Percentiles rank a stretch among this genome's conserved stretches.
These are phyloP conservation scores for Pseudogymnoascus sp. DNA, from an alignment of 2,329 filamentous ascomycete species.

Conservation along the genomic window DNA sequence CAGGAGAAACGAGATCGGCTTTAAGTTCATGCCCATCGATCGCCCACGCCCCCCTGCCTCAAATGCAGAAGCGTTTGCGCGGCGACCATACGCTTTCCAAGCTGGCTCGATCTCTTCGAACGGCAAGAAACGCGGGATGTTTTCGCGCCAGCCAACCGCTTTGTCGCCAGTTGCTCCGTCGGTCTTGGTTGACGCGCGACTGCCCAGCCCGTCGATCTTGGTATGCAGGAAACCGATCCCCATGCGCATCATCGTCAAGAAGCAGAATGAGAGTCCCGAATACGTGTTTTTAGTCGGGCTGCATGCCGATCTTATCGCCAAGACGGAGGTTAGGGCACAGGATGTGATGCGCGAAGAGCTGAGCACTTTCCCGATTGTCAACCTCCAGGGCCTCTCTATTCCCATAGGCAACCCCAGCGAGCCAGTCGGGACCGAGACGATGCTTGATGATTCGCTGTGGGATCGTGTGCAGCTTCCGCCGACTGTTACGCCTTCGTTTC, in stretches of 20 bases:
- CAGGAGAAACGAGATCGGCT: constrained; percentile 58
- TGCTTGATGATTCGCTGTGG: constrained; percentile 69
- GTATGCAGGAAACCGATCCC: constrained; percentile 85
- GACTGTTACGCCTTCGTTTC: constrained; percentile 79
- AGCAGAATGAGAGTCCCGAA: constrained; percentile 61
- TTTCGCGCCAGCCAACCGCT: constrained; percentile 22
- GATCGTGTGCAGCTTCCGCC: constrained; percentile 65
- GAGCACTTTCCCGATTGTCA: constrained; percentile 69
- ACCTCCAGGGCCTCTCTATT: constrained; percentile 63
- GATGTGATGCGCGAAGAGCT: constrained; percentile 64
- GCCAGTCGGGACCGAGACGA: constrained; percentile 57
- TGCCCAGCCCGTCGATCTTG: constrained; percentile 80
- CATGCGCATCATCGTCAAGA: constrained; percentile 71
- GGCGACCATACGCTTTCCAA: constrained; percentile 57
- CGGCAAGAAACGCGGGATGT: constrained; percentile 25
- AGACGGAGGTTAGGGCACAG: constrained; percentile 72
- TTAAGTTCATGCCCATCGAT: constrained; percentile 91
- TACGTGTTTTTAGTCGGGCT: constrained; percentile 69
- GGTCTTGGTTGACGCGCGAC: constrained; percentile 67
- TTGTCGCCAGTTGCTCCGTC: constrained; percentile 50
- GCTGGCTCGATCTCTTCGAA: constrained; percentile 28
- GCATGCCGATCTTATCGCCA: constrained; percentile 74
- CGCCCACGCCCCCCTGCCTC: constrained; percentile 63
- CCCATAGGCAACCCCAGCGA: constrained; percentile 56
- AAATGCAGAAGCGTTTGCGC: constrained; percentile 75